Percentiles rank a stretch among this genome's conserved stretches.
phyloP scores from a whole-genome alignment of 208 protist genomes.

The Eutreptiella sp. region DNA sequence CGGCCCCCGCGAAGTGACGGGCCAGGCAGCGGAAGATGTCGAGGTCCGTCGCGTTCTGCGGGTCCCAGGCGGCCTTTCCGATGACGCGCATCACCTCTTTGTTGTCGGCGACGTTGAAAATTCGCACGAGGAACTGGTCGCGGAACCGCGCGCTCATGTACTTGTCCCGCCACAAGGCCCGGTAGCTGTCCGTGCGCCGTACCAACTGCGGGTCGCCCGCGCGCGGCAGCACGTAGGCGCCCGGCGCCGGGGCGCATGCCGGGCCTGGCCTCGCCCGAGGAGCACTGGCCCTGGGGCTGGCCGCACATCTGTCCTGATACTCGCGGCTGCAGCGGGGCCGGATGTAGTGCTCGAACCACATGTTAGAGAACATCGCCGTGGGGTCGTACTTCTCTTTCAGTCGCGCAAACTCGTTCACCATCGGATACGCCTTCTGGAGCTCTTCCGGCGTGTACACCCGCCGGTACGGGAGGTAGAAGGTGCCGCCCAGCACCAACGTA shows the following conservation, averaged over 20 bases:
- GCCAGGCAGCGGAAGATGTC: slow-evolving; percentile 32
- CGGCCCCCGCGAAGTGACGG: not conserved
- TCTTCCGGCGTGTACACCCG: slow-evolving; percentile 41
- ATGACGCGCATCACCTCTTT: slow-evolving; percentile 23
- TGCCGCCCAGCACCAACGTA: slow-evolving; percentile 33
- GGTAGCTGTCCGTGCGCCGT: slow-evolving; percentile 31
- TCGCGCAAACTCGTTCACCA: slow-evolving; percentile 20
- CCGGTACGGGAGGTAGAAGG: slow-evolving; percentile 51
- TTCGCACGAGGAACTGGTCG: slow-evolving; percentile 34
- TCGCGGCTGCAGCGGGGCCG: too few species aligned
- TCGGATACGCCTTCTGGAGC: slow-evolving; percentile 31
- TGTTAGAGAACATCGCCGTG: slow-evolving; percentile 24
- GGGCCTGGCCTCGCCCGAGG: too few species aligned
- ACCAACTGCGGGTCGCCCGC: too few species aligned
- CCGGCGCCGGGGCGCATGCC: too few species aligned
- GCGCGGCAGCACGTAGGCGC: not conserved
- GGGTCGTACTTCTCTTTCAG: slow-evolving; percentile 36
- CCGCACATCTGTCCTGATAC: too few species aligned
- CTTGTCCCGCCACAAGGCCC: slow-evolving; percentile 22
- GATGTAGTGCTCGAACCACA: slow-evolving; percentile 38
- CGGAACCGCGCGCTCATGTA: slow-evolving; percentile 23
- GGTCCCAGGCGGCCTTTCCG: slow-evolving; percentile 23
- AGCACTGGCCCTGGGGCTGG: too few species aligned
- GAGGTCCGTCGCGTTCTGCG: slow-evolving; percentile 24
- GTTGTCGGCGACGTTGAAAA: slow-evolving; percentile 37